These are phyloP conservation scores for Wickerhamomyces chaumierensis DNA, from an alignment of 805 yeast genomes.

Conservation along the genomic window DNA sequence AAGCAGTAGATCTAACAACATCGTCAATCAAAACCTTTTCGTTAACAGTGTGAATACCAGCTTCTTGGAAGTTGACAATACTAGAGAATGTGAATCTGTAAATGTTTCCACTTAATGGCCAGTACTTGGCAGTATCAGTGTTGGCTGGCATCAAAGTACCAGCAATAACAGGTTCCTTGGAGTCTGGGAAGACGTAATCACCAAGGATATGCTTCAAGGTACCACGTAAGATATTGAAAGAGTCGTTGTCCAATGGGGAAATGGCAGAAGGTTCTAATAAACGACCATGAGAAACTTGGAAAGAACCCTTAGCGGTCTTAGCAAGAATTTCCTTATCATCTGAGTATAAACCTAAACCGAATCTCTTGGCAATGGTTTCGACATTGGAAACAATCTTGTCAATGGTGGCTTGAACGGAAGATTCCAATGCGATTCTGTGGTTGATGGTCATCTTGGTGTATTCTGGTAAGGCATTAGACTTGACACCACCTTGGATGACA, in stretches of 20 bases:
- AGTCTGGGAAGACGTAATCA: slow-evolving; percentile 19
- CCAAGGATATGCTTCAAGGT: slow-evolving; percentile 43
- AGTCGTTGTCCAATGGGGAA: slow-evolving; percentile 23
- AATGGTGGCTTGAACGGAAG: slow-evolving; percentile 28
- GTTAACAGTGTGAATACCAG: slow-evolving; percentile 11
- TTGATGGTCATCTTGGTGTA: slow-evolving; percentile 34
- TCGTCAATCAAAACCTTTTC: slow-evolving; percentile 10
- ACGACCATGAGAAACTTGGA: slow-evolving; percentile 15
- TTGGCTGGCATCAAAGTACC: slow-evolving; percentile 9
- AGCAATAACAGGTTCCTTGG: slow-evolving; percentile 4
- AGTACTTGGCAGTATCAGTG: slow-evolving; percentile 10
- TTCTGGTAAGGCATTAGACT: slow-evolving; percentile 72
- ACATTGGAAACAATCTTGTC: slow-evolving; percentile 12
- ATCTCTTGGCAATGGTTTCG: slow-evolving; percentile 11
- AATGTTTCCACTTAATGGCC: slow-evolving; percentile 11
- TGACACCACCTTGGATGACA: slow-evolving; percentile 54
- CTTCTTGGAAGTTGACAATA: slow-evolving; percentile 1
- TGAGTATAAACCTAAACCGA: slow-evolving; percentile 12
- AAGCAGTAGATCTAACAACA: slow-evolving; percentile 9
- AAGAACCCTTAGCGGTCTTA: slow-evolving; percentile 18
- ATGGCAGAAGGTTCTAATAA: slow-evolving; percentile 11
- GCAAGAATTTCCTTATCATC: slow-evolving; percentile 8
- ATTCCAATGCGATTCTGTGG: slow-evolving; percentile 53
- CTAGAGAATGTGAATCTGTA: slow-evolving; percentile 9
- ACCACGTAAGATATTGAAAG: slow-evolving; percentile 49